A percentile compares a stretch with the other conserved stretches of the same genome.
Evolutionary conservation across 345 rosid genomes (phyloP).

Genomic region (Zanthoxylum bungeanum): DNA sequence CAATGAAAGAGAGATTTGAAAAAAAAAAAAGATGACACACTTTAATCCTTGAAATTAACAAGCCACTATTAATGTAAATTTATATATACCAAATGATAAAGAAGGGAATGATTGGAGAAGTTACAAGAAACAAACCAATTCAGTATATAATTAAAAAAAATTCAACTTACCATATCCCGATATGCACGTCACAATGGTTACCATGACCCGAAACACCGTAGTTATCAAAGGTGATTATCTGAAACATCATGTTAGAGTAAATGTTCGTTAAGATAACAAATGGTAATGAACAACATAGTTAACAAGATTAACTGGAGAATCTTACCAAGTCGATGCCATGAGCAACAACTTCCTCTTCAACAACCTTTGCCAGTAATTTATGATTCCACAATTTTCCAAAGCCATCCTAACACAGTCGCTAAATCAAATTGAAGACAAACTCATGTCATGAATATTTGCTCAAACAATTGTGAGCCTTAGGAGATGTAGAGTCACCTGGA

Average conservation of each 20-base stretch:
- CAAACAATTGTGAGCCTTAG: background rate
- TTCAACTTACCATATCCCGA: constrained; percentile 57
- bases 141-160: background rate
- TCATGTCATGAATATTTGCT: constrained; percentile 7
- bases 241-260: constrained; percentile 16
- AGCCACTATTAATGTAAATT: no score
- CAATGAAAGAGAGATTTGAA: no score
- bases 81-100: no score
- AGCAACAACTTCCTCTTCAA: constrained; percentile 55
- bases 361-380: constrained; percentile 47
- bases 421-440: constrained; percentile 4
- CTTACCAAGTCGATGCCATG: constrained; percentile 55
- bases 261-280: constrained; percentile 4
- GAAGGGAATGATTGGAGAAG: no score
- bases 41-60: no score
- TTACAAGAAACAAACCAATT: no score
- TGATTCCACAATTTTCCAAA: constrained; percentile 70
- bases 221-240: constrained; percentile 76
- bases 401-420: constrained; percentile 67
- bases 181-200: constrained; percentile 69
- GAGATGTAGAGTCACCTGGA: constrained; percentile 46
- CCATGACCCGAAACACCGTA: constrained; percentile 87
- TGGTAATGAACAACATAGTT: background rate
- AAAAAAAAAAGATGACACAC: no score
- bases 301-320: background rate